phyloP scores from a whole-genome alignment of 139 green algal genomes.

The Edaphochlamys debaryana region DNA sequence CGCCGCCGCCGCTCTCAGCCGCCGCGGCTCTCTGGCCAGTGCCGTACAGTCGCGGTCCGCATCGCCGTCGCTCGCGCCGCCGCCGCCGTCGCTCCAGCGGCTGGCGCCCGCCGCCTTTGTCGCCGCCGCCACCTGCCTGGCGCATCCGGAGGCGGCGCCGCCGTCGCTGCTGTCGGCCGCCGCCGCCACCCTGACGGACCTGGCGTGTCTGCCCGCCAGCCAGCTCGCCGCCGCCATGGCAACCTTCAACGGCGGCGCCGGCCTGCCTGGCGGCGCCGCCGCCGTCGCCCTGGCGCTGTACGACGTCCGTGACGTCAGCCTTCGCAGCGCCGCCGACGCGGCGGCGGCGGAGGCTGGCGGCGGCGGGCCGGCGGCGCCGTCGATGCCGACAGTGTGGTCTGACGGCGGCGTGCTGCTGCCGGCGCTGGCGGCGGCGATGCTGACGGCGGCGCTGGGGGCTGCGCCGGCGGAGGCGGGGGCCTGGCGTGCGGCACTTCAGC shows the following conservation, averaged over 20 bases:
- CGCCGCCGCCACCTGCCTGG: constrained; percentile 9
- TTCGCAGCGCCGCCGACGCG: background rate
- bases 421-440: constrained; percentile 15
- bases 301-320: too few species aligned
- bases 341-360: background rate
- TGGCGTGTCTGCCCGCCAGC: constrained; percentile 15
- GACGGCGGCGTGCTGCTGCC: constrained; percentile 15
- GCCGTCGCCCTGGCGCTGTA: too few species aligned
- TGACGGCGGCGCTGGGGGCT: constrained; percentile 17
- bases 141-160: background rate
- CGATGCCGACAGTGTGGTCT: background rate
- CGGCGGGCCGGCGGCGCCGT: background rate
- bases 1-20: too few species aligned
- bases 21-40: too few species aligned
- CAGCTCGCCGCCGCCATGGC: too few species aligned
- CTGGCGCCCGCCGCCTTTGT: constrained; percentile 16
- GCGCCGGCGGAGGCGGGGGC: background rate
- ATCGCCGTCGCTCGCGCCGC: too few species aligned
- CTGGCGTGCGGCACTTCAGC: constrained; percentile 20
- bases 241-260: too few species aligned
- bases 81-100: background rate
- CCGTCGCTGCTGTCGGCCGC: background rate
- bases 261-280: background rate
- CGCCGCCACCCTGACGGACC: constrained; percentile 5
- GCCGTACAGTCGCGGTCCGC: background rate